phyloP scores from a whole-genome alignment of 176 grass and related monocot genomes.

The Thinopyrum elongatum region DNA sequence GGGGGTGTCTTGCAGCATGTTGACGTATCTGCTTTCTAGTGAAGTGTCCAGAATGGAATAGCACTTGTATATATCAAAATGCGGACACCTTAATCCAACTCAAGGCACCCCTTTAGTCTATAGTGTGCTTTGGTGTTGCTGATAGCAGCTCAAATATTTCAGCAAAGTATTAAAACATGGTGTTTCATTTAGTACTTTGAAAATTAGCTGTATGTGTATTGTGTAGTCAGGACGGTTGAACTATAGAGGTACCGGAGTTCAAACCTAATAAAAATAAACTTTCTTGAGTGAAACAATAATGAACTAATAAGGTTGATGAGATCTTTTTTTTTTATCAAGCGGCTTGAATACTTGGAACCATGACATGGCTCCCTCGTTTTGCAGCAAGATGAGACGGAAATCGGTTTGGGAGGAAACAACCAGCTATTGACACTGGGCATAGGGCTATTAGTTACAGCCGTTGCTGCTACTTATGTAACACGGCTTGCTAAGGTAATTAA shows the following conservation, averaged over 20 bases:
- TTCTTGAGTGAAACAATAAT: not conserved
- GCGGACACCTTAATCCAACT: not conserved
- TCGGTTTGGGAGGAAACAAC: conserved; percentile 75
- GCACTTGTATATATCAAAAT: not conserved
- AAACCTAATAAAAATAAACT: too few species aligned
- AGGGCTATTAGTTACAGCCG: conserved; percentile 78
- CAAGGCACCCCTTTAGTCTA: not conserved
- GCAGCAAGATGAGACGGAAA: conserved; percentile 97
- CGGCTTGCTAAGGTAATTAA: conserved; percentile 75
- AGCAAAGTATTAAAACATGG: not conserved
- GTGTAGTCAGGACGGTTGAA: not conserved
- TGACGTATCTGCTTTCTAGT: not conserved
- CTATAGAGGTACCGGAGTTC: not conserved
- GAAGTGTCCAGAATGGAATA: not conserved
- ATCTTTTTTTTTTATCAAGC: not conserved
- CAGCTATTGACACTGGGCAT: conserved; percentile 74
- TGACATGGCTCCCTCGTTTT: conserved; percentile 13
- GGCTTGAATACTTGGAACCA: not conserved
- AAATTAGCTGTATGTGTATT: not conserved
- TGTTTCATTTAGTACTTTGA: not conserved
- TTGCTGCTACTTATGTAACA: conserved; percentile 91
- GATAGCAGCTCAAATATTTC: not conserved
- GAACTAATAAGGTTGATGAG: not conserved
- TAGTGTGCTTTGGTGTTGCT: not conserved
- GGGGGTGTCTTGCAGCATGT: not conserved